These are phyloP conservation scores for Pseudocercospora vitis DNA, from an alignment of 2,329 filamentous ascomycete species.

Conservation along the genomic window DNA sequence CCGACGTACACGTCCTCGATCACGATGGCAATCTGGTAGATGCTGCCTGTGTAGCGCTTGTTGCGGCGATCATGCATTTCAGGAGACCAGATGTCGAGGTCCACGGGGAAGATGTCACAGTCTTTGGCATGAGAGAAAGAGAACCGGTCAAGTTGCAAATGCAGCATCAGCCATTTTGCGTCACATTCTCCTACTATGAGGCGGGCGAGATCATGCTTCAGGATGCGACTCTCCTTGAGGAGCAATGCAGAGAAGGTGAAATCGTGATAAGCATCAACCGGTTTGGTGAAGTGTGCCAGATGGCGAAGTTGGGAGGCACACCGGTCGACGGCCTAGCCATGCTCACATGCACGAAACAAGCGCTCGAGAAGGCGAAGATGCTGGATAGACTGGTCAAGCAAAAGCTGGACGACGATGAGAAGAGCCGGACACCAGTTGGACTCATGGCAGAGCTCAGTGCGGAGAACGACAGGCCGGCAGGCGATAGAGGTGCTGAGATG, in stretches of 20 bases:
- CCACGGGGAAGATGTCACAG: slow-evolving; percentile 77
- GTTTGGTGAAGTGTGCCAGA: slow-evolving; percentile 85
- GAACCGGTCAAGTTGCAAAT: slow-evolving; percentile 88
- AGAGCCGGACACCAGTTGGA: slow-evolving; percentile 74
- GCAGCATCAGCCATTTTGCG: slow-evolving; percentile 85
- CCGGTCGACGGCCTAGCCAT: slow-evolving; percentile 77
- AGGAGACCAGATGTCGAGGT: slow-evolving; percentile 85
- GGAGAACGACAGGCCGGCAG: slow-evolving; percentile 65
- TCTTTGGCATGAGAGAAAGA: slow-evolving; percentile 80
- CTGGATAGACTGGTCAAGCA: slow-evolving; percentile 72
- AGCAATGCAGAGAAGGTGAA: slow-evolving; percentile 71
- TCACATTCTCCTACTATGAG: slow-evolving; percentile 82
- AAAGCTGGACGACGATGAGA: slow-evolving; percentile 74
- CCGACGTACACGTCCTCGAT: slow-evolving; percentile 86
- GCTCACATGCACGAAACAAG: slow-evolving; percentile 72
- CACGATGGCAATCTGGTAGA: slow-evolving; percentile 91
- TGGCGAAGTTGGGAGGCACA: slow-evolving; percentile 84
- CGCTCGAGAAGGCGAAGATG: slow-evolving; percentile 76
- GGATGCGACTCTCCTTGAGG: slow-evolving; percentile 73
- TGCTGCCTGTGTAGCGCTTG: slow-evolving; percentile 78
- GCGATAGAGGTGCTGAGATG: neutral
- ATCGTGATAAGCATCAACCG: slow-evolving; percentile 83
- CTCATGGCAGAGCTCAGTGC: slow-evolving; percentile 76
- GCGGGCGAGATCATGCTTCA: slow-evolving; percentile 69
- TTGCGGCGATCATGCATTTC: slow-evolving; percentile 88